A percentile compares a stretch with the other conserved stretches of the same genome.
phyloP scores from a whole-genome alignment of 73 alveolate species.

The Urostyla sp. region DNA sequence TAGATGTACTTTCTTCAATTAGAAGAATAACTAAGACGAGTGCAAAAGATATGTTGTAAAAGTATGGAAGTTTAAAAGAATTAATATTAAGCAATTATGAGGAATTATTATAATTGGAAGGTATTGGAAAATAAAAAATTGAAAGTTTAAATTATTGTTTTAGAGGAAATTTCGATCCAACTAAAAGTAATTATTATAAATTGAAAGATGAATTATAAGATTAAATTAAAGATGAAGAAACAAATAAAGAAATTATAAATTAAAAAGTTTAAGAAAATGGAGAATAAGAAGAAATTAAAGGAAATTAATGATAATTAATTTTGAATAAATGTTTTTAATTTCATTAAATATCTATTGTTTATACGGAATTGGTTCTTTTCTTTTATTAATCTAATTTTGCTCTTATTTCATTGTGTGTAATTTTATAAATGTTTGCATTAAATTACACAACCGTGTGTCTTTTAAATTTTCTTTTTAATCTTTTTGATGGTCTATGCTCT shows the following conservation, averaged over 20 bases:
- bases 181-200: no score
- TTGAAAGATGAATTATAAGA: no score
- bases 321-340: no score
- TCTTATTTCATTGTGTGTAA: not conserved
- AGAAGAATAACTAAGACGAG: slow-evolving; percentile 43
- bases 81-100: slow-evolving; percentile 45
- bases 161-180: slow-evolving; percentile 58
- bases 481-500: slow-evolving; percentile 29
- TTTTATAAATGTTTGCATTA: slow-evolving; percentile 27
- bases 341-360: no score
- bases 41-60: slow-evolving; percentile 29
- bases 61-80: slow-evolving; percentile 44
- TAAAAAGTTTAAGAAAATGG: no score
- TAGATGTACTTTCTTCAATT: slow-evolving; percentile 33
- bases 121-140: slow-evolving; percentile 56
- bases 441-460: not conserved
- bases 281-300: no score
- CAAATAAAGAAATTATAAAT: no score
- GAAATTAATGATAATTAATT: no score
- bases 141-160: slow-evolving; percentile 52
- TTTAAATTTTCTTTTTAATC: slow-evolving; percentile 10
- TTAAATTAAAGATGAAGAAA: no score
- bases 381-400: no score
- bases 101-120: slow-evolving; percentile 49
- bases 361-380: no score